Percentiles rank a stretch among this genome's conserved stretches.
These are phyloP conservation scores for Marchantia polymorpha DNA, from an alignment of 225 moss, liverwort and hornwort species.

Conservation along the genomic window DNA sequence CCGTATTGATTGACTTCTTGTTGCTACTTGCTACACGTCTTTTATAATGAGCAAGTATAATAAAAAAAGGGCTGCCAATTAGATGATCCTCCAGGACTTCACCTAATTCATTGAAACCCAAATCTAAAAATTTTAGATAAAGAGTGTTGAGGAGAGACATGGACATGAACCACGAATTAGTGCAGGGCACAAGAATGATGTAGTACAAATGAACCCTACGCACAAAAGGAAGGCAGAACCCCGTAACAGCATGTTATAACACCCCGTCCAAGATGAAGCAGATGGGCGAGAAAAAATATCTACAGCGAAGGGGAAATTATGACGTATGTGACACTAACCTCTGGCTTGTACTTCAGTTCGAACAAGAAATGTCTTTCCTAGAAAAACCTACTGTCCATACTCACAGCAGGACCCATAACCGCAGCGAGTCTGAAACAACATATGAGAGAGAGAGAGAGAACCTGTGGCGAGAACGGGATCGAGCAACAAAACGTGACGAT, in stretches of 20 bases:
- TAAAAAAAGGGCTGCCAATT: neutral
- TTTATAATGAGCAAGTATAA: neutral
- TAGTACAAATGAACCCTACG: neutral
- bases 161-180: neutral
- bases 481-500: slow-evolving; percentile 82
- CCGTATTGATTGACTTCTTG: neutral
- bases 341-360: too few species aligned
- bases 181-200: neutral
- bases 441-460: slow-evolving; percentile 11
- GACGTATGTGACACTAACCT: too few species aligned
- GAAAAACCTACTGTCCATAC: too few species aligned
- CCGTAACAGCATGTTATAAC: neutral
- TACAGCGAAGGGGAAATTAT: too few species aligned
- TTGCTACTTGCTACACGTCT: neutral
- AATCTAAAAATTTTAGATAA: too few species aligned
- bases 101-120: neutral
- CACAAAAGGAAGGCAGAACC: neutral
- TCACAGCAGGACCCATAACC: too few species aligned
- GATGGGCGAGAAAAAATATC: too few species aligned
- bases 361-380: too few species aligned
- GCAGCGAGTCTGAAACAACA: too few species aligned
- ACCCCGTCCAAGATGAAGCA: neutral
- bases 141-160: neutral
- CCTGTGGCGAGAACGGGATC: slow-evolving; percentile 92
- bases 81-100: neutral